Conservation (phyloP, 2,329 filamentous ascomycete species). For the Diaporthe aspalathi region DNA sequence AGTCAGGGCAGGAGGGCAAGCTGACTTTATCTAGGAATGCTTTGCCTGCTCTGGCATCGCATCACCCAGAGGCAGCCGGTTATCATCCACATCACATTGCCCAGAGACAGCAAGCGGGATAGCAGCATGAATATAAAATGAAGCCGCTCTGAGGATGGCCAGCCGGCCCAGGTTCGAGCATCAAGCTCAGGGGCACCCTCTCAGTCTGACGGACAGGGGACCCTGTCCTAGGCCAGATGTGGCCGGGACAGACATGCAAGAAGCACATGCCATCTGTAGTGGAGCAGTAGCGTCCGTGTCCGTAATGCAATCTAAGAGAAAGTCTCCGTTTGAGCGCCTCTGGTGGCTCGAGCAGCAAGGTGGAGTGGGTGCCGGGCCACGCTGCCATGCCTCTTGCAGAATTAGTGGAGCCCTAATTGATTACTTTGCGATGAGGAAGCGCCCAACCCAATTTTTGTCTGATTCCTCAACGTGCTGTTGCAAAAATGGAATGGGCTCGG, state of each 20-base stretch:
- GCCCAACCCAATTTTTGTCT: conserved; percentile 35
- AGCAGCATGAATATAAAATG: conserved; percentile 28
- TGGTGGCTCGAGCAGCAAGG: conserved; percentile 12
- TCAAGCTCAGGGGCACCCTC: conserved; percentile 25
- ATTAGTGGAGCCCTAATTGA: conserved; percentile 35
- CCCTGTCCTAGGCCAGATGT: conserved; percentile 23
- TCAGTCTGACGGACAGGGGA: conserved; percentile 21
- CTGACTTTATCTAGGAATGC: not conserved
- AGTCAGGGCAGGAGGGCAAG: not conserved
- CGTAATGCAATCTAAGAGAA: conserved; percentile 39
- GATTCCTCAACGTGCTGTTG: conserved; percentile 16
- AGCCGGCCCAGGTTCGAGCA: not conserved
- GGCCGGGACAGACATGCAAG: conserved; percentile 35
- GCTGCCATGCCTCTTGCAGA: conserved; percentile 33
- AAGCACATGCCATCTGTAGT: conserved; percentile 38
- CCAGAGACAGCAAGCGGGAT: conserved; percentile 12
- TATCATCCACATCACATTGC: conserved; percentile 2
- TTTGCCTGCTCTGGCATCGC: not conserved
- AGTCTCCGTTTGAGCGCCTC: conserved; percentile 38
- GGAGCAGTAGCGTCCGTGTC: conserved; percentile 39
- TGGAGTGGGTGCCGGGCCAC: conserved; percentile 10
- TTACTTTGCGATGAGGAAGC: conserved; percentile 37
- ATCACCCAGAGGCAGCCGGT: not conserved
- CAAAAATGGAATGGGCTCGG: conserved; percentile 9
- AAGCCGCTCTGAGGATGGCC: not conserved